phyloP scores from a whole-genome alignment of 2,329 filamentous ascomycete genomes.

The Fusarium metavorans region DNA sequence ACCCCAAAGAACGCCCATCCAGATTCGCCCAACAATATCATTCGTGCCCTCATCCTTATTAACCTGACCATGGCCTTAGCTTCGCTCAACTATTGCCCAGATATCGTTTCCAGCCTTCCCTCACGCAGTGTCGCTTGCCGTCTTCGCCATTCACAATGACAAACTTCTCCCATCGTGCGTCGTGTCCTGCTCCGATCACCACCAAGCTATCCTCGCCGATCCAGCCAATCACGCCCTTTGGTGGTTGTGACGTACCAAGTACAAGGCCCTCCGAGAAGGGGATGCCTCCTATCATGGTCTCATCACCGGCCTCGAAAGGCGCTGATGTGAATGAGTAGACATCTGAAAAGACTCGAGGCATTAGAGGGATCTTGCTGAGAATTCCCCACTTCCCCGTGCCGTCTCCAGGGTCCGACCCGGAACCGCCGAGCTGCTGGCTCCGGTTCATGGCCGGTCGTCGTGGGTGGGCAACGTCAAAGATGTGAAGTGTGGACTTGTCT shows the following conservation, averaged over 20 bases:
- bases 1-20: conserved; percentile 39
- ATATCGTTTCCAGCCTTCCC: conserved; percentile 88
- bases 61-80: not conserved
- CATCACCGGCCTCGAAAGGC: conserved; percentile 86
- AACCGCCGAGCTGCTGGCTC: conserved; percentile 45
- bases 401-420: conserved; percentile 58
- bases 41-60: conserved; percentile 12
- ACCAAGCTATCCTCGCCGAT: conserved; percentile 78
- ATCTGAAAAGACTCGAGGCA: conserved; percentile 90
- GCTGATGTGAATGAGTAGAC: conserved; percentile 86
- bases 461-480: conserved; percentile 84
- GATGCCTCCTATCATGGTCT: conserved; percentile 63
- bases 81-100: conserved; percentile 58
- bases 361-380: conserved; percentile 82
- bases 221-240: conserved; percentile 91
- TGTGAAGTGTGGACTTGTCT: conserved; percentile 94
- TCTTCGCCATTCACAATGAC: conserved; percentile 75
- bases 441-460: conserved; percentile 53
- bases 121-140: conserved; percentile 73
- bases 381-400: conserved; percentile 85
- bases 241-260: conserved; percentile 67
- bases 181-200: conserved; percentile 82
- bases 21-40: conserved; percentile 31
- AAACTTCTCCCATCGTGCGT: conserved; percentile 91
- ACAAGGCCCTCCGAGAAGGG: conserved; percentile 59